Evolutionary conservation across 1,139 yeast species (phyloP), one percentile per base, ranked within the genome.

Genomic region (Kodamaea sp.): DNA sequence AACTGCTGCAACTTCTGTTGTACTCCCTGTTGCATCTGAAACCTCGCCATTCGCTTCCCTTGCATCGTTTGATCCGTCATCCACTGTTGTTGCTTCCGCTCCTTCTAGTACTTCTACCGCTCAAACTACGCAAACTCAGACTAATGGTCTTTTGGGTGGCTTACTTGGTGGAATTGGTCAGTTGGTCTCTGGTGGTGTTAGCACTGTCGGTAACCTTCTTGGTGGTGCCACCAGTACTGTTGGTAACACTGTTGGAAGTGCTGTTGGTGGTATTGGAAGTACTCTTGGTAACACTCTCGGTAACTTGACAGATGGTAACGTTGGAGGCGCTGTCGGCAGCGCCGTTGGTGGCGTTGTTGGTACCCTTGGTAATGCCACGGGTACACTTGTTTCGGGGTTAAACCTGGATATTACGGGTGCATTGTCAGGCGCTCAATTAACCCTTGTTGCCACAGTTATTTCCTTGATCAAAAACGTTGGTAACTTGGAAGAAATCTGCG

Each of bases 401-500:
- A 22, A 27, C 30, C 10, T 28, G 10, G 10, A 32, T 3, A 24
- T 44, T 24, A 34, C 39, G 10, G 35, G 35, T 8, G 34, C 35
- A 7, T 29, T 44, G 10, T 29, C 37, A 10, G 34, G 37, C 4
- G 29, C 44, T 7, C 43, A 44, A 23, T 34, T 31, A 20, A 37
- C 46, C 10, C 31, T 41, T 12, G 33, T 44, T 15, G 11, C 35
- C 7, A 34, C 42, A 10, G 41, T 53, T 22, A 44, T 53, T 22
- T 33, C 41, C n/a, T 40, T 55, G 32, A 41, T 53, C 23, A 52
- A 49, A 15, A 42, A 50, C 10, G 48, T 48, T 33, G 43, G 45
- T 26, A 53, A 55, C 40, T 42, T 57, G 24, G 54, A 53, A 36
- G 46, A 50, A 27, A 48, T 58, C 26, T 52, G 55, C 42, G 55